Percentiles rank a stretch among this genome's conserved stretches.
Evolutionary conservation across 2,329 filamentous ascomycete genomes (phyloP).

Genomic region (Aspergillus thermomutatus): DNA sequence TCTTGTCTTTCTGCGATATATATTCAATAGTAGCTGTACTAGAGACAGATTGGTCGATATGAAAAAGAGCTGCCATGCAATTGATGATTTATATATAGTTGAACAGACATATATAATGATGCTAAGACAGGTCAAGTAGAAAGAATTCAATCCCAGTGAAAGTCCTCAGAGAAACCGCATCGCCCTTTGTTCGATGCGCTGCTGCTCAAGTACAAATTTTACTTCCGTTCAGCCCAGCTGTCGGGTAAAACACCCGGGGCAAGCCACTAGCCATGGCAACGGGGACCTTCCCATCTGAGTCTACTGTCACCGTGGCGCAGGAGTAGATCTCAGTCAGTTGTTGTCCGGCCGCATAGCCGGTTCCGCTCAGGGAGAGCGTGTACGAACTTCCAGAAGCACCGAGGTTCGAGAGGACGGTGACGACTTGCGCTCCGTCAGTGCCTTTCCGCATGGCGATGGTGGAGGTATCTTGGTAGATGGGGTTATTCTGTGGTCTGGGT

Average conservation of each 20-base stretch:
- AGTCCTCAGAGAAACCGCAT: too few relatives aligned
- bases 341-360: slow-evolving; percentile 22
- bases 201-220: slow-evolving; percentile 7
- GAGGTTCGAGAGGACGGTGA: slow-evolving; percentile 43
- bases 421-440: slow-evolving; percentile 38
- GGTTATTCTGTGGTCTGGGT: slow-evolving; percentile 26
- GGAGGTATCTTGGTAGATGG: slow-evolving; percentile 44
- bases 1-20: neutral
- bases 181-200: neutral
- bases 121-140: too few relatives aligned
- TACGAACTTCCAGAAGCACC: slow-evolving; percentile 29
- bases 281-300: slow-evolving; percentile 41
- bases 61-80: neutral
- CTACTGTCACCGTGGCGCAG: slow-evolving; percentile 44
- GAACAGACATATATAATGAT: too few relatives aligned
- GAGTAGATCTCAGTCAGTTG: slow-evolving; percentile 26
- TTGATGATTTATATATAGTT: neutral
- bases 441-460: slow-evolving; percentile 45
- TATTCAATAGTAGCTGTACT: neutral
- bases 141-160: too few relatives aligned
- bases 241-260: slow-evolving; percentile 38
- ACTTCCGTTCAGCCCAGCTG: slow-evolving; percentile 5
- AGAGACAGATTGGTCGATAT: neutral
- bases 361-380: slow-evolving; percentile 22
- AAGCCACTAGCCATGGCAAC: slow-evolving; percentile 44